phyloP scores from a whole-genome alignment of 192 early-diverging fungal genomes.

The Funneliformis geosporum region DNA sequence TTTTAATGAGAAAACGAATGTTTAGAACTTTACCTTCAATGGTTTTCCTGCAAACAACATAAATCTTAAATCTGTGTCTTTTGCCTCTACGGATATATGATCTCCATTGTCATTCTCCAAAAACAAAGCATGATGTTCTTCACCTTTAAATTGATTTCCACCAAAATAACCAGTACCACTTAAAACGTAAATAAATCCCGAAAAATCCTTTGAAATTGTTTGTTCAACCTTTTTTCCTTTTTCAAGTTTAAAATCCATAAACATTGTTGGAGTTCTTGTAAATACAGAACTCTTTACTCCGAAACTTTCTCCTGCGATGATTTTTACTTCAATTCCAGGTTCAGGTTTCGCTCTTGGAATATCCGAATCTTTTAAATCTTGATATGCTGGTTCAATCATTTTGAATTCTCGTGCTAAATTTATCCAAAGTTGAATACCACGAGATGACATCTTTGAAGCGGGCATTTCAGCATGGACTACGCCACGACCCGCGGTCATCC shows the following conservation, averaged over 20 bases:
- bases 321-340: slow-evolving; percentile 65
- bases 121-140: slow-evolving; percentile 43
- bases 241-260: slow-evolving; percentile 66
- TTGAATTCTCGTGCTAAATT: slow-evolving; percentile 76
- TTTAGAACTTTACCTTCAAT: slow-evolving; percentile 26
- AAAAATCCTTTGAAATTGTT: slow-evolving; percentile 55
- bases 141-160: slow-evolving; percentile 36
- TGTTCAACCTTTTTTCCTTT: slow-evolving; percentile 57
- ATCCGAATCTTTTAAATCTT: slow-evolving; percentile 64
- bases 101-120: slow-evolving; percentile 15
- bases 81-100: slow-evolving; percentile 13
- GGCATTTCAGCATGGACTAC: slow-evolving; percentile 80
- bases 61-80: slow-evolving; percentile 35
- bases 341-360: slow-evolving; percentile 62
- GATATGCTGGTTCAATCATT: slow-evolving; percentile 67
- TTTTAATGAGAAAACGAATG: too few relatives aligned
- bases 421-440: slow-evolving; percentile 77
- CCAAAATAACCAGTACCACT: slow-evolving; percentile 56
- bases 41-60: slow-evolving; percentile 46
- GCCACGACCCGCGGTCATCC: slow-evolving; percentile 78
- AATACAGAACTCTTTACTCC: slow-evolving; percentile 68
- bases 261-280: slow-evolving; percentile 79
- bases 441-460: slow-evolving; percentile 35
- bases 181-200: slow-evolving; percentile 71
- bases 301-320: slow-evolving; percentile 84